These are phyloP conservation scores for Nigrospora sphaerica DNA, from an alignment of 2,329 filamentous ascomycete genomes.

Conservation along the genomic window DNA sequence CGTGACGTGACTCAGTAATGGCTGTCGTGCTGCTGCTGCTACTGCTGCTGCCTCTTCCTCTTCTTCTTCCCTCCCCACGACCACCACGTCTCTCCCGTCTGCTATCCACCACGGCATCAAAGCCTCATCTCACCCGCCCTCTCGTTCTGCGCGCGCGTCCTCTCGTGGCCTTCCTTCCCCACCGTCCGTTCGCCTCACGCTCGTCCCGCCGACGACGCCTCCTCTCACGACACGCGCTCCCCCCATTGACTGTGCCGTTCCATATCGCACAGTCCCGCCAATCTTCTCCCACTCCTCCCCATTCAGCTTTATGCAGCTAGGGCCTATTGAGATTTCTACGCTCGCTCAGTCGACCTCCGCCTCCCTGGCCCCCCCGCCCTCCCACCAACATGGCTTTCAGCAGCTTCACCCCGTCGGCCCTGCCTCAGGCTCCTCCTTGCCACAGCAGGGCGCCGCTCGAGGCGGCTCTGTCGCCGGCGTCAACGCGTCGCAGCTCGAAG, in stretches of 20 bases:
- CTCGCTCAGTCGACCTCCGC: conserved; percentile 20
- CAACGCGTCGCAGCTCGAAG: conserved; percentile 31
- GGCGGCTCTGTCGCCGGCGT: conserved; percentile 8
- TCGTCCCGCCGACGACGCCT: too few relatives aligned
- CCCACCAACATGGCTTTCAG: conserved; percentile 51
- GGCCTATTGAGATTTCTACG: conserved; percentile 31
- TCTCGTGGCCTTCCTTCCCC: too few relatives aligned
- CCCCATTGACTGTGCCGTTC: conserved; percentile 41
- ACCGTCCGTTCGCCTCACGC: too few relatives aligned
- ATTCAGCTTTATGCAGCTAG: conserved; percentile 59
- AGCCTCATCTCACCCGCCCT: too few relatives aligned
- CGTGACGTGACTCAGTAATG: too few relatives aligned
- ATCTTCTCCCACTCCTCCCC: conserved; percentile 19
- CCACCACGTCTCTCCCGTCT: too few relatives aligned
- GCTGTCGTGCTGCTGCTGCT: too few relatives aligned
- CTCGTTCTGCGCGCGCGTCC: too few relatives aligned
- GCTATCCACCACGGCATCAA: too few relatives aligned
- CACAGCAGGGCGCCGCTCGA: conserved; percentile 23
- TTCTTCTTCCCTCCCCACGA: too few relatives aligned
- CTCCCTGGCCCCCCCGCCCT: conserved; percentile 20
- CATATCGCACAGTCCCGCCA: conserved; percentile 41
- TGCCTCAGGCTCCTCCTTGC: conserved; percentile 28
- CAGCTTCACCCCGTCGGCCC: conserved; percentile 30
- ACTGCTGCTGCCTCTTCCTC: too few relatives aligned
- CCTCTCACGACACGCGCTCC: too few relatives aligned